Evolutionary conservation across 2,329 filamentous ascomycete species (phyloP).

Genomic region (Trichoderma endophyticum): DNA sequence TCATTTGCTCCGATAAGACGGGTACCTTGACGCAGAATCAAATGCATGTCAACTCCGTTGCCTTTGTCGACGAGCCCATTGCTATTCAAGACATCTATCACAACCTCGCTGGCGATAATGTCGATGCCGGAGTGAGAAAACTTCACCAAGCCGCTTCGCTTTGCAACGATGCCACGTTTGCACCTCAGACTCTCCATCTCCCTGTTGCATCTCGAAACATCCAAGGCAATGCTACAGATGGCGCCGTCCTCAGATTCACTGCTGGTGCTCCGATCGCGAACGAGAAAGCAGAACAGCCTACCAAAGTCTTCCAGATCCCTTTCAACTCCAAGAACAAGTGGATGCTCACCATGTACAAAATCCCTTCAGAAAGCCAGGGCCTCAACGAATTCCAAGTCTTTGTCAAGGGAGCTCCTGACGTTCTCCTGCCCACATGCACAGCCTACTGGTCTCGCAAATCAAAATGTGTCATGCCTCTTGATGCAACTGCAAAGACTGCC

Average conservation of each 20-base stretch:
- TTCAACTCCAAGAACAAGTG: constrained; percentile 53
- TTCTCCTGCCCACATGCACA: constrained; percentile 40
- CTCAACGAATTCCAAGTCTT: constrained; percentile 40
- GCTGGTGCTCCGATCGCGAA: constrained; percentile 26
- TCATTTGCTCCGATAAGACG: constrained; percentile 44
- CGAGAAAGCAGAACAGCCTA: constrained; percentile 21
- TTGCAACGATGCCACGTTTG: constrained; percentile 44
- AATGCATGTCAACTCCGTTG: constrained; percentile 41
- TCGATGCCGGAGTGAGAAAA: constrained; percentile 21
- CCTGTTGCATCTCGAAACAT: constrained; percentile 35
- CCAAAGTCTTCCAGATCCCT: constrained; percentile 40
- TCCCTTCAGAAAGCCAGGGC: constrained; percentile 27
- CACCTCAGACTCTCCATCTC: constrained; percentile 35
- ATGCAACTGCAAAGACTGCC: constrained; percentile 30
- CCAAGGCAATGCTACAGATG: constrained; percentile 44
- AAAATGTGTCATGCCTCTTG: constrained; percentile 35
- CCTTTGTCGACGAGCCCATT: constrained; percentile 35
- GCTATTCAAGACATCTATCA: constrained; percentile 28
- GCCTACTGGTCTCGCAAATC: constrained; percentile 34
- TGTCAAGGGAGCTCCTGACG: constrained; percentile 54
- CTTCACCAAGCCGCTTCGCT: constrained; percentile 33
- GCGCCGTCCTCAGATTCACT: constrained; percentile 40
- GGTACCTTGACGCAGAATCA: constrained; percentile 43
- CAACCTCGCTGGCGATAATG: constrained; percentile 20
- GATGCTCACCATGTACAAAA: constrained; percentile 42